phyloP scores from a whole-genome alignment of 768 basidiomycete genomes.

The Suillus lakei region DNA sequence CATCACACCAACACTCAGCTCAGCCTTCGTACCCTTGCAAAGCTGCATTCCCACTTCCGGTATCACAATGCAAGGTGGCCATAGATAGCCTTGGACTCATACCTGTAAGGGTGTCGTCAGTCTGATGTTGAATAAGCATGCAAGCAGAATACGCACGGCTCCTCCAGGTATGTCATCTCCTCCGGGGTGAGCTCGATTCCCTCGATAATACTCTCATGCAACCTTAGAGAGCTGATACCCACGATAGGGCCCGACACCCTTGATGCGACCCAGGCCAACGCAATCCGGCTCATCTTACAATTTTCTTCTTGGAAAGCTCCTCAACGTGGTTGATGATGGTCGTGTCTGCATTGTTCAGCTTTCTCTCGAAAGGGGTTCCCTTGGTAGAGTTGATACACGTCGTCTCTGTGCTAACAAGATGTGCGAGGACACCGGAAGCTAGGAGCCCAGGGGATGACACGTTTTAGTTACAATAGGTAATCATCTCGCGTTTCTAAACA shows the following conservation, averaged over 20 bases:
- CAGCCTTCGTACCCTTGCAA: constrained; percentile 32
- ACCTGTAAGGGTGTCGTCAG: constrained; percentile 18
- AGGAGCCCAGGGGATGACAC: constrained; percentile 59
- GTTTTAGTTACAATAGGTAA: constrained; percentile 48
- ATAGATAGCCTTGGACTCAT: constrained; percentile 23
- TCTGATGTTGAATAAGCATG: not conserved
- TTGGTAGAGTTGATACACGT: constrained; percentile 16
- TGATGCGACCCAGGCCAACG: constrained; percentile 44
- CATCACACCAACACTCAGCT: constrained; percentile 34
- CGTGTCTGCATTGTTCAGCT: constrained; percentile 33
- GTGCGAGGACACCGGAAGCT: constrained; percentile 41
- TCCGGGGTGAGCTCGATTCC: constrained; percentile 30
- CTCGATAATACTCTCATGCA: constrained; percentile 34
- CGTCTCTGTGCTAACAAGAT: constrained; percentile 37
- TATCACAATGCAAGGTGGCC: constrained; percentile 26
- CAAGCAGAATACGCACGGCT: constrained; percentile 24
- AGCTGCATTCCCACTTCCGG: constrained; percentile 28
- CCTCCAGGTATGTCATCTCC: constrained; percentile 35
- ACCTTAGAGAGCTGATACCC: constrained; percentile 38
- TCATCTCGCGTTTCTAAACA: constrained; percentile 50
- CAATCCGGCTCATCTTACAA: constrained; percentile 49
- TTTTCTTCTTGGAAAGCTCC: constrained; percentile 45
- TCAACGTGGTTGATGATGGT: constrained; percentile 45
- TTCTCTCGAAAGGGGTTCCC: constrained; percentile 30
- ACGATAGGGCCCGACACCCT: constrained; percentile 53